phyloP scores from a whole-genome alignment of 108 stramenopile species.

The Cylindrotheca closterium region DNA sequence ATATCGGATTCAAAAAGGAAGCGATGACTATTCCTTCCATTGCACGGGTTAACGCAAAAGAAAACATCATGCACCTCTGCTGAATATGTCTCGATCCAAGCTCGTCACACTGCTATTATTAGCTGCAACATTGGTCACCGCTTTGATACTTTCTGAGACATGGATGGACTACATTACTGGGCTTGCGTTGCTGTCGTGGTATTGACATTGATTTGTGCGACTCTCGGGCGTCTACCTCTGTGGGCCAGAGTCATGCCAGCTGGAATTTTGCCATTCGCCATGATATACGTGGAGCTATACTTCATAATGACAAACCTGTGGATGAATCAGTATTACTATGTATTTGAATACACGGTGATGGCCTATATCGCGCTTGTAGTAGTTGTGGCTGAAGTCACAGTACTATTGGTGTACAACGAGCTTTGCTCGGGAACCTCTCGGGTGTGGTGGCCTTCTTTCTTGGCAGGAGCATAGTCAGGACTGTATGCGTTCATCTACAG shows the following conservation, averaged over 20 bases:
- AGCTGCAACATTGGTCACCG: not conserved
- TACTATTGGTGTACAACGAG: constrained; percentile 97
- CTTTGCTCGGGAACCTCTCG: constrained; percentile 96
- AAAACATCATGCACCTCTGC: constrained; percentile 41
- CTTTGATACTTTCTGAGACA: not conserved
- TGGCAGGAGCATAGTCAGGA: constrained; percentile 89
- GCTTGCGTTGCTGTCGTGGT: constrained; percentile 66
- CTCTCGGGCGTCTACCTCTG: constrained; percentile 76
- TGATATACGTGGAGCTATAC: constrained; percentile 98
- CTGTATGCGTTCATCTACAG: constrained; percentile 93
- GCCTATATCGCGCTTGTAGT: constrained; percentile 93
- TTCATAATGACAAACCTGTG: constrained; percentile 98
- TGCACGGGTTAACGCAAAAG: constrained; percentile 86
- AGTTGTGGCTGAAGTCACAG: constrained; percentile 95
- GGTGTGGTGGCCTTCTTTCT: constrained; percentile 99
- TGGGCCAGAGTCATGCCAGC: constrained; percentile 78
- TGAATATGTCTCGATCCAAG: not conserved
- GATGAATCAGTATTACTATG: constrained; percentile 99
- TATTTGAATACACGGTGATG: constrained; percentile 96
- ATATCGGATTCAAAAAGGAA: constrained; percentile 97
- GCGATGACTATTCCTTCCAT: constrained; percentile 80
- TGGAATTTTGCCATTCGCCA: constrained; percentile 95
- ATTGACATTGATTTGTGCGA: constrained; percentile 81
- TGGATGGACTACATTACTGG: too few relatives aligned
- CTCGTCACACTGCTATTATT: not conserved